phyloP scores from a whole-genome alignment of 2,329 filamentous ascomycete genomes.

The Rugonectria rugulosa region DNA sequence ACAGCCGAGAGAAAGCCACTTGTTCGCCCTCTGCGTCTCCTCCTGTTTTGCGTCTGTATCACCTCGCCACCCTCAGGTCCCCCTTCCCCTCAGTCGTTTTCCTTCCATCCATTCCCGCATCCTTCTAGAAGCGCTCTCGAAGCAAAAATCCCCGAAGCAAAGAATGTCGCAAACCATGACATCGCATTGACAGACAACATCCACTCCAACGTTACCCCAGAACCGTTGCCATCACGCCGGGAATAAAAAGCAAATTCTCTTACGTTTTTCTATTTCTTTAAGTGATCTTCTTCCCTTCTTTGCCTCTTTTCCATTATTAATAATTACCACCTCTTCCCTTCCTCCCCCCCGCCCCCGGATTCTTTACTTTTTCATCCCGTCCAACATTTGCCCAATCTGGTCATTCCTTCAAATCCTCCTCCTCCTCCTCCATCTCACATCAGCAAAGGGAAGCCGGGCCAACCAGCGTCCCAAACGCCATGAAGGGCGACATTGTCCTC shows the following conservation, averaged over 20 bases:
- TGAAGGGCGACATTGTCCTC: conserved; percentile 19
- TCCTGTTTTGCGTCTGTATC: too few species aligned
- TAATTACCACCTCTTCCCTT: background rate
- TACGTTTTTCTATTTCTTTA: conserved; percentile 10
- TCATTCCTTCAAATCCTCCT: too few species aligned
- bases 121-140: conserved; percentile 1
- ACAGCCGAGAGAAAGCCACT: too few species aligned
- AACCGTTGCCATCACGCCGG: background rate
- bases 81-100: background rate
- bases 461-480: background rate
- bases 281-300: background rate
- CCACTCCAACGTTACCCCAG: background rate
- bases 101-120: background rate
- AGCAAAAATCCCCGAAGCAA: background rate
- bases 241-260: background rate
- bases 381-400: background rate
- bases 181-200: too few species aligned
- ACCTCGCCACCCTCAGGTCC: too few species aligned
- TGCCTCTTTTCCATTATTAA: background rate
- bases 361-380: background rate
- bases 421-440: too few species aligned
- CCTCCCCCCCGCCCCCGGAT: background rate
- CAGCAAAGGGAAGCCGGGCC: too few species aligned
- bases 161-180: too few species aligned
- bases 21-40: background rate